Evolutionary conservation across 331 rosid species (phyloP), one percentile per base, ranked within the genome.

Genomic region (Quercus phellos): DNA sequence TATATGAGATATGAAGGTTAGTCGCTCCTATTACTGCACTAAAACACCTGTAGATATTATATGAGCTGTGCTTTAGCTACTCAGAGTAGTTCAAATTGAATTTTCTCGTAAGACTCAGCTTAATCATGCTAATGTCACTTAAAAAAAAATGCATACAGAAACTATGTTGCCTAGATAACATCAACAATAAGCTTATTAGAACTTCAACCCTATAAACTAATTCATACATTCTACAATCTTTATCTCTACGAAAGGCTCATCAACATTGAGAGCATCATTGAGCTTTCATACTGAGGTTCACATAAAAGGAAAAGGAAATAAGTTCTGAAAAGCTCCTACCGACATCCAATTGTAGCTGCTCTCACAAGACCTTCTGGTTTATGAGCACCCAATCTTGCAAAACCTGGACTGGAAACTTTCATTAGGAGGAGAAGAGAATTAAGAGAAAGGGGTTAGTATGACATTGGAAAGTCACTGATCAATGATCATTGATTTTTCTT

Each of bases 261-360:
- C 46, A 38, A 8, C 46, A 38, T 2, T 55, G 63, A 27, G 21
- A 16, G 5, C 59, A 27, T 46, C 29, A 4, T 21, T 34, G 64
- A 35, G 66, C 18, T 51, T 43, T 32, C 22, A 13, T 67, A 30
- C 26, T 22, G 72, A 55, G 56, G 59, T 55, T 43, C 75, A 55
- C 16, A 55, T 3, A 35, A 43, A 46, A 60, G n/a, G 6, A 22
- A 19, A 30, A 55, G 32, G 18, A 46, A 27, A 24, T 24, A 4
- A 13, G 56, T 18, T 24, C 61, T 13, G n/a, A 74, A 29, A 78
- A 63, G 51, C 64, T 53, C 85, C 9, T 81, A 81, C 85, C 83
- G 78, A 64, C 83, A 81, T 69, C 80, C 61, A 64, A 55, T 53
- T 34, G 83, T 56, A 55, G 78, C 50, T 30, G 81, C 21, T 58